These are phyloP conservation scores for Paragyromitra xinjiangensis DNA, from an alignment of 495 filamentous ascomycete species.

Conservation along the genomic window DNA sequence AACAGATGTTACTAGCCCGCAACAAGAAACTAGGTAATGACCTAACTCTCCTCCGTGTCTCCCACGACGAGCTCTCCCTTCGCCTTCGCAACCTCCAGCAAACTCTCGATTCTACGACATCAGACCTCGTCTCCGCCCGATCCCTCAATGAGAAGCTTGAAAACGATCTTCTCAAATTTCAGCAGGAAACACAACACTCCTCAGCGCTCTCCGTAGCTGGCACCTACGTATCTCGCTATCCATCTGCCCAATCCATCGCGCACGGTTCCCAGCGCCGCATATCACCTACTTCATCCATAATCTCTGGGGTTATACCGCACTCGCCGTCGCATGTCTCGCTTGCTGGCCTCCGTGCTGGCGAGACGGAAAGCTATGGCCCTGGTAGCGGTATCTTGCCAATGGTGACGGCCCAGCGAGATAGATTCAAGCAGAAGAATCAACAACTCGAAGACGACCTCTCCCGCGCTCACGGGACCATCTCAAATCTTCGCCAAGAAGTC, in stretches of 20 bases:
- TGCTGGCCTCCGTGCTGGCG: conserved; percentile 71
- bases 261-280: conserved; percentile 69
- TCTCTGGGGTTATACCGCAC: conserved; percentile 88
- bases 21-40: conserved; percentile 97
- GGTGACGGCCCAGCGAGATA: conserved; percentile 96
- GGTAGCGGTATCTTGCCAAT: conserved; percentile 89
- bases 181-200: conserved; percentile 80
- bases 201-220: conserved; percentile 90
- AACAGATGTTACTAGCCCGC: conserved; percentile 87
- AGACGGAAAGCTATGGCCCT: conserved; percentile 56
- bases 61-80: conserved; percentile 87
- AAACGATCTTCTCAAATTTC: conserved; percentile 86
- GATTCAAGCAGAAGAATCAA: conserved; percentile 94
- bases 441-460: conserved; percentile 92
- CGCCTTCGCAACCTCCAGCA: conserved; percentile 82
- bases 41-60: conserved; percentile 88
- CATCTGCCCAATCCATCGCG: conserved; percentile 69
- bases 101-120: conserved; percentile 82
- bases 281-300: conserved; percentile 97
- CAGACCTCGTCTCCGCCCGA: conserved; percentile 84
- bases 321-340: conserved; percentile 66
- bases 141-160: conserved; percentile 88
- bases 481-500: conserved; percentile 88
- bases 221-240: conserved; percentile 86
- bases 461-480: conserved; percentile 79